Percentiles rank a stretch among this genome's conserved stretches.
phyloP scores from a whole-genome alignment of 2,329 filamentous ascomycete species.

The Paramyrothecium roridum region DNA sequence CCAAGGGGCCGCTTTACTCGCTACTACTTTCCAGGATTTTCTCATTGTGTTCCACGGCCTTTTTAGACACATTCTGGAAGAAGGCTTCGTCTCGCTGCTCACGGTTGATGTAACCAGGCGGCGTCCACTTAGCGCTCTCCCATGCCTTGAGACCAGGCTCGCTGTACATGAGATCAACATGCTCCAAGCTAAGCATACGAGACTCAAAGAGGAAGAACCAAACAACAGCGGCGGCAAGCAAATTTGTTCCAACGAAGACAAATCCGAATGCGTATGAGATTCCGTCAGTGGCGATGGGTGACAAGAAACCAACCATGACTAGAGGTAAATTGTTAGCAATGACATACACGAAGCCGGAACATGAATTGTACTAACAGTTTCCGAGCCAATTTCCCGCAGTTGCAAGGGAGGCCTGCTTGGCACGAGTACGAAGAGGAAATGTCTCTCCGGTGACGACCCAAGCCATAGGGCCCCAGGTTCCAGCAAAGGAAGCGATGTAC shows the following conservation, averaged over 20 bases:
- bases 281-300: conserved; percentile 58
- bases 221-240: conserved; percentile 55
- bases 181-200: conserved; percentile 63
- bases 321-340: conserved; percentile 7
- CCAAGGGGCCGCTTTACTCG: not conserved
- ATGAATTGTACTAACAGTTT: conserved; percentile 41
- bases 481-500: conserved; percentile 70
- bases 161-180: conserved; percentile 70
- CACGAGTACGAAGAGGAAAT: conserved; percentile 55
- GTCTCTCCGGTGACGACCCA: conserved; percentile 68
- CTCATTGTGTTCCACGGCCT: not conserved
- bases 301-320: conserved; percentile 66
- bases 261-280: conserved; percentile 65
- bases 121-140: conserved; percentile 53
- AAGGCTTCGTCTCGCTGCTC: conserved; percentile 27
- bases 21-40: not conserved
- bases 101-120: conserved; percentile 39
- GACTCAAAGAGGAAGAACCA: conserved; percentile 71
- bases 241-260: conserved; percentile 61
- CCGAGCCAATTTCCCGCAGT: conserved; percentile 56
- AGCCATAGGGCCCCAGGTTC: conserved; percentile 67
- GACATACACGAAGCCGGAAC: not conserved
- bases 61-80: not conserved
- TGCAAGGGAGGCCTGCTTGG: conserved; percentile 51
- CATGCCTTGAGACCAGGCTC: conserved; percentile 55